phyloP scores from a whole-genome alignment of 805 yeast genomes.

The Teunomyces lycoperdinae region DNA sequence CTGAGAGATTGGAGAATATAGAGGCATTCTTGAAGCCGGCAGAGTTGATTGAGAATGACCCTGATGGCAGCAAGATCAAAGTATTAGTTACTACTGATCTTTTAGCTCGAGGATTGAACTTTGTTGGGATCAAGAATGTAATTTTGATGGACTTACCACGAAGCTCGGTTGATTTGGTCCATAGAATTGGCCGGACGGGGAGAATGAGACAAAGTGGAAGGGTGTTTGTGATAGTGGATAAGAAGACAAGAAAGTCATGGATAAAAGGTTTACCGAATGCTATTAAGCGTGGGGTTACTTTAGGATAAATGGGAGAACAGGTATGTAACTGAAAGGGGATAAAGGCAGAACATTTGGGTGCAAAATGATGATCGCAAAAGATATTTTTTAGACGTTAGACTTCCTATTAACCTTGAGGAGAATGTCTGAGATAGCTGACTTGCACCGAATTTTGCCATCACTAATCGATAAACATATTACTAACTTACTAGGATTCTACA shows the following conservation, averaged over 20 bases:
- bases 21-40: slow-evolving; percentile 66
- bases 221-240: slow-evolving; percentile 75
- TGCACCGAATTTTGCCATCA: not conserved
- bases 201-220: slow-evolving; percentile 88
- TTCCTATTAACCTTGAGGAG: slow-evolving; percentile 36
- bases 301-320: slow-evolving; percentile 19
- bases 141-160: slow-evolving; percentile 83
- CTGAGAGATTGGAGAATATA: slow-evolving; percentile 57
- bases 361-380: slow-evolving; percentile 32
- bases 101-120: slow-evolving; percentile 86
- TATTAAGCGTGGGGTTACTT: slow-evolving; percentile 47
- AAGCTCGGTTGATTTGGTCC: slow-evolving; percentile 81
- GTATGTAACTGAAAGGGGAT: not conserved
- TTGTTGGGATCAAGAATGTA: slow-evolving; percentile 76
- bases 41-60: slow-evolving; percentile 32
- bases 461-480: not conserved
- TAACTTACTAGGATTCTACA: slow-evolving; percentile 2
- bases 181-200: slow-evolving; percentile 92
- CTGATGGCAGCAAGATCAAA: slow-evolving; percentile 42
- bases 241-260: slow-evolving; percentile 70
- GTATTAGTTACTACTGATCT: slow-evolving; percentile 86
- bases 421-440: slow-evolving; percentile 29
- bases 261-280: slow-evolving; percentile 76
- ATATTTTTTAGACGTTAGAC: slow-evolving; percentile 40
- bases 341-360: not conserved